Evolutionary conservation across 345 rosid genomes (phyloP).

Genomic region (Jatropha curcas): DNA sequence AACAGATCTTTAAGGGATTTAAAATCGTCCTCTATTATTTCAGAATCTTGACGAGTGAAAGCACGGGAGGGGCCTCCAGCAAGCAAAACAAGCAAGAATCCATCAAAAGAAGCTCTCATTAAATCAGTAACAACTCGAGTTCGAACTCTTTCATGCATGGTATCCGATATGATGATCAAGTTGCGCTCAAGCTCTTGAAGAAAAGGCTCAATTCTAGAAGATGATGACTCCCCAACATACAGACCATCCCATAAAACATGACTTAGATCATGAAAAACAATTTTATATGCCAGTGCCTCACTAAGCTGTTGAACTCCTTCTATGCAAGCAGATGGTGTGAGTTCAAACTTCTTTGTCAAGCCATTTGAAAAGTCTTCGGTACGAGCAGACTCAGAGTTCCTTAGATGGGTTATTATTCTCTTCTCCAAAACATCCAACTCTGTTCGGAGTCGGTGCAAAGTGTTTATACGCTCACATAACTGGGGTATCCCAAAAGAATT

Average conservation of each 20-base stretch:
- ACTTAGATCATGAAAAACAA: constrained; percentile 80
- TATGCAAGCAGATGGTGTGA: constrained; percentile 74
- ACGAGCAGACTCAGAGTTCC: constrained; percentile 91
- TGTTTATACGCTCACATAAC: constrained; percentile 75
- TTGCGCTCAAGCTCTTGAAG: constrained; percentile 73
- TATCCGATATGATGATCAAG: constrained; percentile 62
- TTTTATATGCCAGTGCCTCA: constrained; percentile 77
- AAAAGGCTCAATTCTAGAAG: constrained; percentile 73
- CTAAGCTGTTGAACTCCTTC: constrained; percentile 92
- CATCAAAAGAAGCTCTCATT: constrained; percentile 91
- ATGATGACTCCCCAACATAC: constrained; percentile 73
- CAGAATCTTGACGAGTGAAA: constrained; percentile 71
- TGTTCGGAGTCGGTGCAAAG: constrained; percentile 69
- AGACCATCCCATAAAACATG: constrained; percentile 86
- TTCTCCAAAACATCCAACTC: constrained; percentile 82
- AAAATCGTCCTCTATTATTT: constrained; percentile 86
- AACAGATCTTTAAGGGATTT: constrained; percentile 82
- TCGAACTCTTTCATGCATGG: constrained; percentile 77
- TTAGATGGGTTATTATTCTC: constrained; percentile 79
- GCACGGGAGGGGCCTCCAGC: constrained; percentile 95
- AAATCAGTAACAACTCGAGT: constrained; percentile 72
- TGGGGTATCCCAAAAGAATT: constrained; percentile 66
- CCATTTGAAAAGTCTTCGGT: constrained; percentile 84
- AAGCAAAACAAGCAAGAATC: constrained; percentile 83
- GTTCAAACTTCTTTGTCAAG: constrained; percentile 79